Conservation (phyloP, 1,139 yeast genomes). For the Saccharomyces hybrid region DNA sequence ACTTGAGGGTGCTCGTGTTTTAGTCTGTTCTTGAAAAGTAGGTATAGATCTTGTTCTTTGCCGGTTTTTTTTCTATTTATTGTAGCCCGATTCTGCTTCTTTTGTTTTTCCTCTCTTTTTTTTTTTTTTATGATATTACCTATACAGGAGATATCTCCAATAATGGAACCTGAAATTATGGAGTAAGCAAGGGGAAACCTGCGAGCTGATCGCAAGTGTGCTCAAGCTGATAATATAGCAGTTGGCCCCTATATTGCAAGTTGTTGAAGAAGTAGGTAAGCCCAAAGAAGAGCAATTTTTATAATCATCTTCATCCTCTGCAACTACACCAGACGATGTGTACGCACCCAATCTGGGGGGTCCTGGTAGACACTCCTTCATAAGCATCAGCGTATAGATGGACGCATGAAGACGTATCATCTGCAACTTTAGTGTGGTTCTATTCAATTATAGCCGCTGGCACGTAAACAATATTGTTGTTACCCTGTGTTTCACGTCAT, state of each 20-base stretch:
- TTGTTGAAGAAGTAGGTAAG: no score
- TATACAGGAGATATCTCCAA: conserved; percentile 1
- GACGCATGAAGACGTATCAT: background rate
- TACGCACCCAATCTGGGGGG: no score
- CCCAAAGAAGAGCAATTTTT: no score
- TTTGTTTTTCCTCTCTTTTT: background rate
- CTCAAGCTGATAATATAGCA: background rate
- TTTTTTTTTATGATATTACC: background rate
- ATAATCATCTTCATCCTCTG: no score
- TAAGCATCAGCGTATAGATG: background rate
- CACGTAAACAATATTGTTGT: background rate
- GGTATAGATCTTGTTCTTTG: background rate
- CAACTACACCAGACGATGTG: no score
- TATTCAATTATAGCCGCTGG: background rate
- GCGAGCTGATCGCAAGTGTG: background rate
- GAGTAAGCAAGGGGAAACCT: background rate
- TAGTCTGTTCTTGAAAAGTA: background rate
- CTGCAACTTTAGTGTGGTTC: background rate
- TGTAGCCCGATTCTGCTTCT: background rate
- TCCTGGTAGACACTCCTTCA: background rate
- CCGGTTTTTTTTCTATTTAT: background rate
- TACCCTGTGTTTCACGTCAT: background rate
- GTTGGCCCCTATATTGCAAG: no score
- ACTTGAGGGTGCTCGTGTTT: background rate
- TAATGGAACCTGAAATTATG: background rate